Evolutionary conservation across 768 basidiomycete genomes (phyloP), one percentile per base, ranked within the genome.

Genomic region (Amanita rubescens): DNA sequence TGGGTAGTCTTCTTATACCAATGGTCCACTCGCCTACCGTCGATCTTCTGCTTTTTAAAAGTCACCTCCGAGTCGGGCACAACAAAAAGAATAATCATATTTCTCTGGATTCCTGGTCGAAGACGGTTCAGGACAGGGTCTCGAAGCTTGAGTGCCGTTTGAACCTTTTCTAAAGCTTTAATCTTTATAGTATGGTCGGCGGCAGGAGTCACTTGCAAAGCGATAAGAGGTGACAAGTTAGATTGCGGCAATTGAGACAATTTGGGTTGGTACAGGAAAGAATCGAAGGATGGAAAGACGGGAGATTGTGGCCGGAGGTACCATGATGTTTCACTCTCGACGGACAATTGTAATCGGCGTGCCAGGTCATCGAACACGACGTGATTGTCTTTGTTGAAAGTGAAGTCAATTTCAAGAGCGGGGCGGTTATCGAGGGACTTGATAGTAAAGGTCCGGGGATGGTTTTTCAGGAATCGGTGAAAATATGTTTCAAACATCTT

Each of bases 231-330:
- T 46, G n/a, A 22, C 20, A 32, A 52, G 22, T 27, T 39, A 38
- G 43, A 17, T 24, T 34, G 55, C 19, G 27, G 24, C 14, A 22
- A 17, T 24, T 34, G 55, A 32, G 27, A 35, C 14, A 22, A 6
- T 20, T 47, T 17, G 19, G 15, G 53, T 48, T 47, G 32, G 34
- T 52, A 51, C 24, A 51, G 50, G 38, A 56, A 45, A 17, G 38
- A 56, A 56, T 51, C 49, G 22, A 56, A 43, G 50, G 55, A 11
- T 51, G 38, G 51, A 55, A 55, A 50, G 48, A 11, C 24, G 22
- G 20, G 27, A 35, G 11, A 49, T 27, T n/a, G 32, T 32, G 49
- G 55, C 50, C 19, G 15, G 42, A 56, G 49, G 43, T 56, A 52
- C 22, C 49, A 56, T 32, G 55, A 45, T 45, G 8, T 33, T 4